Evolutionary conservation across 1,284 basidiomycete genomes (phyloP), one percentile per base, ranked within the genome.

Genomic region (Ganoderma lingzhi): DNA sequence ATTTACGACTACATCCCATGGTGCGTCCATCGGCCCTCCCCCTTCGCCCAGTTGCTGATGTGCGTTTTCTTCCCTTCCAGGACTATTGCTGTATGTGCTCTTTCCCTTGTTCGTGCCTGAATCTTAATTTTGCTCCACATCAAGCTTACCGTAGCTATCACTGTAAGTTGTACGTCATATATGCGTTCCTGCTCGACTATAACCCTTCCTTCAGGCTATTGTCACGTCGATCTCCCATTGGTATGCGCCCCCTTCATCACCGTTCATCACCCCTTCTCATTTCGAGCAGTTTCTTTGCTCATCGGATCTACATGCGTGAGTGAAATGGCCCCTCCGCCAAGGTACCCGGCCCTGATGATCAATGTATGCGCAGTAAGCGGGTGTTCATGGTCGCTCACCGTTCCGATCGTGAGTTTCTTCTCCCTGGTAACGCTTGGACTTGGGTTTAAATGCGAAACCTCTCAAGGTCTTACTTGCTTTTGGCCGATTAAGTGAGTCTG

Each of bases 391-490:
- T 74, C 73, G 39, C 71, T 84, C 60, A 80, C 79, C 3, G 58
- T 74, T 14, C 82, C 83, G 2, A 82, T 85, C 28, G 84, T 84
- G 68, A 70, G 83, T 71, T 30, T 48, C 37, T 30, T 48, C 37
- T 9, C 35, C 39, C 10, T 35, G 9, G n/a, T 17, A 17, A 23
- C 28, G 3, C 44, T 10, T 10, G 30, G 35, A 8, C 35, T 19
- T 41, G 6, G 19, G 32, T 48, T 56, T 6, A 42, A 32, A 6
- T n/a, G 3, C 51, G 30, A 14, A 19, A 19, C 23, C 12, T 15
- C 12, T 23, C 14, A 19, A 73, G 72, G 63, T 73, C 15, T 41
- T 71, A 15, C 65, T 73, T 28, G 72, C 72, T 4, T 58, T 66
- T 19, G 70, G 65, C 44, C 65, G 72, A 39, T 65, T 76, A 66